Evolutionary conservation across 2,329 filamentous ascomycete species (phyloP).

Genomic region (Endocalyx cinctus): DNA sequence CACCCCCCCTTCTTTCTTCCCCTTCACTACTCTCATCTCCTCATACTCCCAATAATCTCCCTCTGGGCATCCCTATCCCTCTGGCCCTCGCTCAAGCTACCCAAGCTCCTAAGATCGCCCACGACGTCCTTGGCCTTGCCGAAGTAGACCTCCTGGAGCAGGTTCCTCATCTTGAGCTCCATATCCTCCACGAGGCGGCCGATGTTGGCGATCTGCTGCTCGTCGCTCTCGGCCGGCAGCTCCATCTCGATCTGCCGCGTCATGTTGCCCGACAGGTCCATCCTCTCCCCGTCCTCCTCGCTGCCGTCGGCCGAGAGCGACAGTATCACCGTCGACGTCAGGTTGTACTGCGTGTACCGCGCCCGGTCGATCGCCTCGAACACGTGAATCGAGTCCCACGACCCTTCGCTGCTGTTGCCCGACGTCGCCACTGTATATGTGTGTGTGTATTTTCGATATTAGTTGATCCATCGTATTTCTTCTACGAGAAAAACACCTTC

Average conservation of each 20-base stretch:
- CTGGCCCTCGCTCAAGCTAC: conserved; percentile 77
- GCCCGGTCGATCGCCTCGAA: conserved; percentile 94
- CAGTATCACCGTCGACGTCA: conserved; percentile 94
- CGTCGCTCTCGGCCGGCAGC: conserved; percentile 81
- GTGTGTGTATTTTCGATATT: not conserved
- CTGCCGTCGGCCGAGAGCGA: conserved; percentile 66
- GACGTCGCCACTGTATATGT: conserved; percentile 55
- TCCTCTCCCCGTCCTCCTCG: conserved; percentile 76
- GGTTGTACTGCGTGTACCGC: conserved; percentile 91
- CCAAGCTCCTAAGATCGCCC: conserved; percentile 84
- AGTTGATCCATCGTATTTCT: too few species aligned
- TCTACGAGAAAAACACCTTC: not conserved
- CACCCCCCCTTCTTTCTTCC: conserved; percentile 1
- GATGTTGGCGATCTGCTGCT: conserved; percentile 92
- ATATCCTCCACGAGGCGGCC: conserved; percentile 95
- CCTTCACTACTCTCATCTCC: conserved; percentile 11
- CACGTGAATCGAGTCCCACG: conserved; percentile 98
- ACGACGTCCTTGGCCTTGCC: conserved; percentile 99
- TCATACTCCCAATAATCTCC: conserved; percentile 71
- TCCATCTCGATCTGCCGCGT: conserved; percentile 93
- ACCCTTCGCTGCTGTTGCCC: conserved; percentile 64
- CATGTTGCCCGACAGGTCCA: conserved; percentile 97
- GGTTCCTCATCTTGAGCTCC: conserved; percentile 98
- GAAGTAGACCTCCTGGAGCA: conserved; percentile 98
- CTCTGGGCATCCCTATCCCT: conserved; percentile 79